Evolutionary conservation across 306 rosid genomes (phyloP), one percentile per base, ranked within the genome.

Genomic region (Dryas octopetala): DNA sequence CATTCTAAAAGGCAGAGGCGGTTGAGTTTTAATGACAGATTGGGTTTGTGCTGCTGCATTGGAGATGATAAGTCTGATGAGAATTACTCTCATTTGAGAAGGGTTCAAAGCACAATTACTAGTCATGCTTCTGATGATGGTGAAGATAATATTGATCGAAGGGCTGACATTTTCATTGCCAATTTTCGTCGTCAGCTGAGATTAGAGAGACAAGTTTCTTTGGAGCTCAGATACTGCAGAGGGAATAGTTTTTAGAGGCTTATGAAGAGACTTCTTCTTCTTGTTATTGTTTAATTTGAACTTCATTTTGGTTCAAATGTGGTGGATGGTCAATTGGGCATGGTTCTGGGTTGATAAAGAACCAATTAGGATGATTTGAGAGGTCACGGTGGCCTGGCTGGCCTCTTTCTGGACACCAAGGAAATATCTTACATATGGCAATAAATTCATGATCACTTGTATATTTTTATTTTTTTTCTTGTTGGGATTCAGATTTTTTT

Each of bases 91-190:
- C 8, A 54, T 1, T 23, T 26, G 54, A 60, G 77, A 47, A 65
- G 78, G 54, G 62, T 78, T 73, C 84, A 70, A n/a, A 78, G 77
- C 68, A 58, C 83, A 3, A 61, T 23, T 32, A 32, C 38, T 32
- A 32, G 38, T 66, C 52, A n/a, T 9, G 8, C 5, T 2, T 68
- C 1, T 7, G 40, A n/a, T 57, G 41, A 17, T 6, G 77, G 69
- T 45, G 85, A 73, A 59, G 96, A 90, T 73, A 73, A 90, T 75
- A 73, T 91, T 62, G 89, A 91, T 76, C 70, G 16, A 63, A 83
- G 82, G 61, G 92, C 95, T 44, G 91, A 91, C 78, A 65, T 78
- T 59, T 91, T 91, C 65, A 91, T 91, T 62, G 77, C 84, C 5
- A 83, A 86, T 32, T 91, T 91, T 73, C 82, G 83, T 1, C 85